Evolutionary conservation across 805 yeast species (phyloP), one percentile per base, ranked within the genome.

Genomic region (Ogataea minuta): DNA sequence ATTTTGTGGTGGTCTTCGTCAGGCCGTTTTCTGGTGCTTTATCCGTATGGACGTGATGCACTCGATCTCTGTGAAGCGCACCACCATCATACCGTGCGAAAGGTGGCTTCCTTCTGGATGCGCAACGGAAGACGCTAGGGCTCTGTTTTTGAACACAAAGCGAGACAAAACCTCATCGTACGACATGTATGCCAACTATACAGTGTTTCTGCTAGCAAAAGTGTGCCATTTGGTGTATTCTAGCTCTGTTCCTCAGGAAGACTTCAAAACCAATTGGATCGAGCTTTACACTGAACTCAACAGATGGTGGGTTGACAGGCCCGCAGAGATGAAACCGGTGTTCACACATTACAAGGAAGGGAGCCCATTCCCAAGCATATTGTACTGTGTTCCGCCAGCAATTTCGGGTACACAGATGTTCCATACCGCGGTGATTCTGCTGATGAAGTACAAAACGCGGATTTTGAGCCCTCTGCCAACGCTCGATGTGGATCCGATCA

Each of bases 31-130:
- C 44, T 68, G 72, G 72, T 63, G 67, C 39, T 64, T 66, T 48
- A 68, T 68, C 2, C 52, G 74, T 25, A 67, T 66, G 70, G 74
- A 68, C 46, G 64, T 68, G 15, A 59, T 62, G 44, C 59, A 65
- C 21, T 68, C 67, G 2, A 62, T 67, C 13, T 62, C 67, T 32
- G 68, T 64, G 12, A 71, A 67, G 34, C 60, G 64, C 36, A 49
- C 57, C 2, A 67, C 73, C 1, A 59, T 64, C 40, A 59, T 66
- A 12, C 60, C 57, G 7, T 54, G 62, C 9, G 59, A 53, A 23
- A 49, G 51, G 32, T 68, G 70, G 72, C 43, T 67, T 8, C 70
- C 68, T 1, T 48, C 48, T 10, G 48, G 48, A 10, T 34, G 26
- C 11, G 13, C 46, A 8, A 38, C 43, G 28, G 53, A 56, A 11